Evolutionary conservation across 2,329 filamentous ascomycete genomes (phyloP).

Genomic region (Colletotrichum sidae): DNA sequence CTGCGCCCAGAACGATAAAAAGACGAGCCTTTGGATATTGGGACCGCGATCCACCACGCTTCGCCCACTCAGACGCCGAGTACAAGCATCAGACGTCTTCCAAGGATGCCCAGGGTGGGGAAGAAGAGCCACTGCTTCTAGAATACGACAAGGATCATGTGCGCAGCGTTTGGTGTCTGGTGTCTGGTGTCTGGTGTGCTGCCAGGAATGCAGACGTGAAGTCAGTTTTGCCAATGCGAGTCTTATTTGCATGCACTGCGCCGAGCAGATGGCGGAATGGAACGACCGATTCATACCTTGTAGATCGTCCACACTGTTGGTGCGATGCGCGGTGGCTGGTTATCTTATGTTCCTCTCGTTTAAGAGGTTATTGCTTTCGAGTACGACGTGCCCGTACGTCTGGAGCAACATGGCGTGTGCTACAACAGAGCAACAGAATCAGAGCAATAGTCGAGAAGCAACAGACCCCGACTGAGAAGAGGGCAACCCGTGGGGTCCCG

Average conservation of each 20-base stretch:
- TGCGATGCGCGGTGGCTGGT: too few relatives aligned
- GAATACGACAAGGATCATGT: slow-evolving; percentile 15
- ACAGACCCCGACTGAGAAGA: neutral
- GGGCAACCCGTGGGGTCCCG: slow-evolving; percentile 9
- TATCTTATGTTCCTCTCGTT: too few relatives aligned
- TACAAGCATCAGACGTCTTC: slow-evolving; percentile 4
- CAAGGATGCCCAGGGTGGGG: slow-evolving; percentile 13
- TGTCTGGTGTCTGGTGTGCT: neutral
- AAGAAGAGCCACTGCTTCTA: slow-evolving; percentile 27
- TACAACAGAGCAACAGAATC: too few relatives aligned
- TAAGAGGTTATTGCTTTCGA: too few relatives aligned
- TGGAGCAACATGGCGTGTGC: too few relatives aligned
- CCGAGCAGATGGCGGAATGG: neutral
- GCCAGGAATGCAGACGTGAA: slow-evolving; percentile 19
- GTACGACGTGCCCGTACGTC: too few relatives aligned
- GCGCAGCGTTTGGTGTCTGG: too few relatives aligned
- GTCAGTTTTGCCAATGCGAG: slow-evolving; percentile 6
- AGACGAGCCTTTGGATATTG: slow-evolving; percentile 22
- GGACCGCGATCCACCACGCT: slow-evolving; percentile 5
- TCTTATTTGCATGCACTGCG: slow-evolving; percentile 19
- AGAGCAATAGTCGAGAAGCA: too few relatives aligned
- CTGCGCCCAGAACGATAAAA: slow-evolving; percentile 22
- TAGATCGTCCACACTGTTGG: too few relatives aligned
- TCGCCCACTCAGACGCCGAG: slow-evolving; percentile 13
- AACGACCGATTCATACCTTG: too few relatives aligned